Conservation (phyloP, 352 stramenopile genomes). For the Aphanomyces invadans region DNA sequence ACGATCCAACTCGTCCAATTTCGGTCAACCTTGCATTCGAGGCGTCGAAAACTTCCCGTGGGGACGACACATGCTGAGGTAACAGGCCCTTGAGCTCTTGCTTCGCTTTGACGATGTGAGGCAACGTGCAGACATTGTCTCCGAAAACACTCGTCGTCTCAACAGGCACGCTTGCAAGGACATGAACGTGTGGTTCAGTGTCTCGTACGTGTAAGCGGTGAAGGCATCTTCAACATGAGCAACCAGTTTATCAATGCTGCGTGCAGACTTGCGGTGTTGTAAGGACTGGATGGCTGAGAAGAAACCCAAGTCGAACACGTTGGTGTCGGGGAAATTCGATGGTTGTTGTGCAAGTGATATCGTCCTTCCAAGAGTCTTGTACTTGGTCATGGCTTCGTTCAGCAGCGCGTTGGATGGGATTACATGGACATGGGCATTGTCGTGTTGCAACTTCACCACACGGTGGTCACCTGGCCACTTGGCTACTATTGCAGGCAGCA, state of each 20-base stretch:
- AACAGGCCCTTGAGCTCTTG: neutral
- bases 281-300: neutral
- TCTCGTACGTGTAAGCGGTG: neutral
- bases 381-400: neutral
- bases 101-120: neutral
- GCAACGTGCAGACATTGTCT: neutral
- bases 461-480: neutral
- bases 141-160: neutral
- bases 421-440: neutral
- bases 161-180: neutral
- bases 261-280: neutral
- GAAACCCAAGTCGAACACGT: neutral
- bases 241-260: neutral
- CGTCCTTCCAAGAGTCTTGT: neutral
- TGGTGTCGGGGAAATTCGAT: neutral
- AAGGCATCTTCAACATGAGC: neutral
- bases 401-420: neutral
- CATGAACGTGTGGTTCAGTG: neutral
- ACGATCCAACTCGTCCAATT: neutral
- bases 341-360: neutral
- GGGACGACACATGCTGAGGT: neutral
- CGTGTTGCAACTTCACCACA: neutral
- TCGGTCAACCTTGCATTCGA: neutral
- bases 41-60: neutral
- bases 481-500: neutral